Base-by-base conservation (phyloP, 2,329 filamentous ascomycete species). In the Aotearoamyces nothofagi region DNA sequence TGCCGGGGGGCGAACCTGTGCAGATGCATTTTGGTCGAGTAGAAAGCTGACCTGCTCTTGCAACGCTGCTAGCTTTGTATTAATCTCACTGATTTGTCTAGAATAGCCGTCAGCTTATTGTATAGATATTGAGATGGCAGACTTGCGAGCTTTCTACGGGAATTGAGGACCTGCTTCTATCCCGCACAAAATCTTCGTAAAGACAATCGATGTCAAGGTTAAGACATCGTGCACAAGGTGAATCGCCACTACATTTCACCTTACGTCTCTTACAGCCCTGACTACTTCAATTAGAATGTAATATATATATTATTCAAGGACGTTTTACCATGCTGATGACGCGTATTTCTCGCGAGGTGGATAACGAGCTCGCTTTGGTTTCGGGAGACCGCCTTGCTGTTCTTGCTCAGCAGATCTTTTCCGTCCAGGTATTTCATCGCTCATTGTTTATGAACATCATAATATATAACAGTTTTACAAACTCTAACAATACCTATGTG, bases 201-300 rank as follows among this genome's bases (percentile, higher is more conserved):
- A 71, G 52, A 40, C 71, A 76, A 30, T 60, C 49, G 4, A 74
- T 55, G 37, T 67, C 68, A 46, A 77, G 68, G 38, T 72, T 70
- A 39, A 68, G 63, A 41, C 73, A 78, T 24, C 73, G 60, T 32
- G 68, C 61, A 36, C 73, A 78, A 1, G 69, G 64, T 1, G 60
- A 63, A 39, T 74, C 65, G 35, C 73, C 73, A 47, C 75, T 76
- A 52, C 71, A 77, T 46, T 76, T 77, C 45, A 77, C 69, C 49
- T 77, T 77, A 35, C 71, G 69, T 11, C 71, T 59, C 41, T 77
- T 77, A 50, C 72, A 77, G 43, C 77, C 71, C 44, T 76, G 78
- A 41, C 72, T 26, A 15, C 5, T 11, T 15, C 5, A 15, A 26
- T 26, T 12, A 26, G 24, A 12, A 9, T 5, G 4, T 15, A 10